Base-by-base conservation (phyloP, 2,329 filamentous ascomycete genomes). In the Albophoma yamanashiensis region DNA sequence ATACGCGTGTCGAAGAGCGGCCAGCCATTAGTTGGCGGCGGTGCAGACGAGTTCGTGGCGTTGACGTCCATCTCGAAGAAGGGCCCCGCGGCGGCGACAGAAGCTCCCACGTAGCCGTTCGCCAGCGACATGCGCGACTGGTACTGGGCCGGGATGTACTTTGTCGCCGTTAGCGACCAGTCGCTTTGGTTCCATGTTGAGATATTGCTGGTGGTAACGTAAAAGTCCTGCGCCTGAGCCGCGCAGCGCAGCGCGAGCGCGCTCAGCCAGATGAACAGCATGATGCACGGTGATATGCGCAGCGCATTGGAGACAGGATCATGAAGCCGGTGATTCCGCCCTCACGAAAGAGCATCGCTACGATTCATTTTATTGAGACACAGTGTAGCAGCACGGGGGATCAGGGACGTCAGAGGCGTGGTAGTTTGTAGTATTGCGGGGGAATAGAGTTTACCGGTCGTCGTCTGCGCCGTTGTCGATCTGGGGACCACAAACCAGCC, bases 1-100 rank as follows among this genome's bases (percentile, higher is more conserved):
- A 88, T 85, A 27, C 87, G 78, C 34, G 78, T 74, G 60, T 82
- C 81, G 69, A 82, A 87, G 3, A 89, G 74, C 6, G 87, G 87
- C 87, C 87, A 90, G 5, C 86, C 87, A 62, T 79, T 84, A 63
- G 85, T 82, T n/a, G 59, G 36, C 65, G 64, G 36, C 67, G 40
- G 56, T 7, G 17, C 56, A 2, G 39, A 27, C 9, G 38, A 31
- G 20, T 57, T 64, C 31, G 64, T 61, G 1, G 64, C 62, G 0
- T 63, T 62, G 1, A 57, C 47, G 39, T 70, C 68, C 2, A 62
- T 25, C 59, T 70, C 68, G 39, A 69, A 70, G 34, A 69, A 70
- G 0, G 68, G 68, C 1, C 68, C 68, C 1, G 60, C 63, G 14
- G 62, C 64, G n/a, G 68, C 68, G 1, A 69, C 62, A 22, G 65